Evolutionary conservation across 306 rosid species (phyloP), one percentile per base, ranked within the genome.

Genomic region (Erythrophleum fordii): DNA sequence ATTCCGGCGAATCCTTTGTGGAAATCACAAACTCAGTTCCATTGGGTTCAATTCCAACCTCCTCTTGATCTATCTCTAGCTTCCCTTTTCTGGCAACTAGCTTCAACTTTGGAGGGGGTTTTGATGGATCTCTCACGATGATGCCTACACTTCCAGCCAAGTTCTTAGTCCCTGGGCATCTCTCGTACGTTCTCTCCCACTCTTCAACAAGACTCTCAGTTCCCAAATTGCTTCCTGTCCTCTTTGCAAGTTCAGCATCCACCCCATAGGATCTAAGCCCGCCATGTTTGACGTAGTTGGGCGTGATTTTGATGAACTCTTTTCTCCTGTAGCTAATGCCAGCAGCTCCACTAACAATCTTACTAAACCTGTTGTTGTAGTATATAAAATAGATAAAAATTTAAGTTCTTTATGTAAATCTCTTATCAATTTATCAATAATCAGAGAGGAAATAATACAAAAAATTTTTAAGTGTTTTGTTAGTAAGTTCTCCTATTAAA

Each of bases 301-400:
- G 91, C 87, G 89, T 82, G 84, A 95, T 90, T 82, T 90, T 93
- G 34, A 88, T 82, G 17, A 95, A 93, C 86, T 91, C 96, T 85
- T 95, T 93, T 79, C 94, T 95, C 81, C 97, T 87, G 80, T 95
- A 93, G 88, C 95, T 93, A 59, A 92, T 73, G 48, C 99, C 98
- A 39, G 96, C 95, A 29, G 92, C 91, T 52, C 98, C 99, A 69
- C 94, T 95, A 0, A 84, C 94, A 83, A 95, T 90, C 75, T 75
- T 89, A 13, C 85, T 79, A 35, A 91, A 95, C 34, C 72, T 67
- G 72, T 37, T 18, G 44, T 16, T 49, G 55, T 17, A 14, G 10
- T 0, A 52, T 12, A 3, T 14, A 48, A 48, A 13, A 13, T 5
- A n/a, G 11, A 18, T 52, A 52, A 5, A 1, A 0, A 13, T 12